Percentiles rank a stretch among this genome's conserved stretches.
These are phyloP conservation scores for Lipomyces mesembrius DNA, from an alignment of 805 yeast genomes.

Conservation along the genomic window DNA sequence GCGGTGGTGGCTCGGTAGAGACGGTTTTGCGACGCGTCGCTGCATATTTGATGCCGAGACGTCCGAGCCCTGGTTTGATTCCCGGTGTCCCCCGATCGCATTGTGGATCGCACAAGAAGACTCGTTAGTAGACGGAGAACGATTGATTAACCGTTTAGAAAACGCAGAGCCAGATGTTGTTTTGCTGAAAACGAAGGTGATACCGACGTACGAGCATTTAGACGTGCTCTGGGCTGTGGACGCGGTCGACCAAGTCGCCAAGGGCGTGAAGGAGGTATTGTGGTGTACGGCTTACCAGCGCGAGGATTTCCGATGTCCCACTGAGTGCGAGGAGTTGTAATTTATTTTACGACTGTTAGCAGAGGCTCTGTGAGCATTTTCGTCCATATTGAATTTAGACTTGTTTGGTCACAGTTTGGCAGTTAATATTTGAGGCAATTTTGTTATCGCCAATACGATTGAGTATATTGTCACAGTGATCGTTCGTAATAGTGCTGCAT, in stretches of 20 bases:
- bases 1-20: slow-evolving; percentile 86
- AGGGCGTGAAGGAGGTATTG: slow-evolving; percentile 45
- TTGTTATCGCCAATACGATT: not conserved
- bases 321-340: slow-evolving; percentile 32
- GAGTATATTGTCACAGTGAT: not conserved
- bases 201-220: slow-evolving; percentile 77
- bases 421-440: not conserved
- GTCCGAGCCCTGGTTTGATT: slow-evolving; percentile 53
- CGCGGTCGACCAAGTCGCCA: slow-evolving; percentile 67
- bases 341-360: too few species aligned
- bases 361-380: too few species aligned
- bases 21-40: slow-evolving; percentile 56
- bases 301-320: slow-evolving; percentile 23
- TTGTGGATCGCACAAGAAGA: slow-evolving; percentile 76
- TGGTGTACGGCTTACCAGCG: slow-evolving; percentile 37
- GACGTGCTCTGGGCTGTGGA: slow-evolving; percentile 95
- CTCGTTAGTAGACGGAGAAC: slow-evolving; percentile 73
- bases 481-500: not conserved
- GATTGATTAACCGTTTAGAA: slow-evolving; percentile 66
- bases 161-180: slow-evolving; percentile 58
- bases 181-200: slow-evolving; percentile 49
- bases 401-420: not conserved
- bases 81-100: slow-evolving; percentile 58
- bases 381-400: not conserved
- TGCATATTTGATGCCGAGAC: slow-evolving; percentile 59